phyloP scores from a whole-genome alignment of 2,329 filamentous ascomycete genomes.

The Diaporthe amygdali region DNA sequence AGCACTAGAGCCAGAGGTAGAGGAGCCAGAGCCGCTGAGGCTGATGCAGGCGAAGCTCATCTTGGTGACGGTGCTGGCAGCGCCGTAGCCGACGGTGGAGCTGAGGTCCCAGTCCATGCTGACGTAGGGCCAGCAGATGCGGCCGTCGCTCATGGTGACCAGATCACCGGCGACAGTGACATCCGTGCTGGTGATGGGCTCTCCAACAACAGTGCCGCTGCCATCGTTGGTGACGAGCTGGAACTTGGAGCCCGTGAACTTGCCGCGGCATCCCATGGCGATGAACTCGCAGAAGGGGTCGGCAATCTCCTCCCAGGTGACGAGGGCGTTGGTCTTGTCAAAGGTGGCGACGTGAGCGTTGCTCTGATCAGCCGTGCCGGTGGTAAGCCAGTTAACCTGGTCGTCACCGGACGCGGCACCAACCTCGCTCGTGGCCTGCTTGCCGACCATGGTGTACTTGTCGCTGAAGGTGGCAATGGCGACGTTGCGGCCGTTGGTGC shows the following conservation, averaged over 20 bases:
- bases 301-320: constrained; percentile 67
- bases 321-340: constrained; percentile 54
- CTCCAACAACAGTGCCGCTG: constrained; percentile 56
- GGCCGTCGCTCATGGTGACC: constrained; percentile 61
- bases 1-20: neutral
- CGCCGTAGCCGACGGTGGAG: constrained; percentile 28
- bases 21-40: constrained; percentile 20
- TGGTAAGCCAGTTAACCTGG: constrained; percentile 62
- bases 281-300: constrained; percentile 59
- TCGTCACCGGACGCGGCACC: constrained; percentile 58
- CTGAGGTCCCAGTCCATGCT: constrained; percentile 57
- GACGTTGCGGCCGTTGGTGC: constrained; percentile 64
- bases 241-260: constrained; percentile 63
- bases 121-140: constrained; percentile 67
- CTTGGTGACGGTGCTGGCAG: constrained; percentile 40
- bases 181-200: constrained; percentile 53
- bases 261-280: constrained; percentile 65
- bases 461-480: constrained; percentile 62
- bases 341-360: constrained; percentile 65
- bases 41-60: constrained; percentile 60
- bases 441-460: constrained; percentile 60
- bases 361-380: constrained; percentile 55
- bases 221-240: constrained; percentile 60
- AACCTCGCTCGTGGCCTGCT: constrained; percentile 58
- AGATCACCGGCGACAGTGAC: constrained; percentile 68